Evolutionary conservation across 148 eudicot species (phyloP).

Genomic region (Beta vulgaris): DNA sequence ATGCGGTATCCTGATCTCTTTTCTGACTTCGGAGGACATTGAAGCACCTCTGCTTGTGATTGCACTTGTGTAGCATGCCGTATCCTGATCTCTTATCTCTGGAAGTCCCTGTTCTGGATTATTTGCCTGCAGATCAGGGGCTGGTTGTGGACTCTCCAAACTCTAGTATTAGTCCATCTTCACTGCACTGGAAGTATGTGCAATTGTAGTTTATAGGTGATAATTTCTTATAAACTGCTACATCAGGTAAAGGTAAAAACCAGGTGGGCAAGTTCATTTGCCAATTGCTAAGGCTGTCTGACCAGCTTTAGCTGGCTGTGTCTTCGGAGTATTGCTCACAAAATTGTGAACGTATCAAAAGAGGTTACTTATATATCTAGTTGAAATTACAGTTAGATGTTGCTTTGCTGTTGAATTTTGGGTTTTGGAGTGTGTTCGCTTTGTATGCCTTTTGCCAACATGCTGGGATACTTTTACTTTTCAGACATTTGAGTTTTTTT

Average conservation of each 20-base stretch:
- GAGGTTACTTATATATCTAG: slow-evolving; percentile 12
- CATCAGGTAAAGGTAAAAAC: not conserved
- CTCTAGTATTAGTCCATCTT: not conserved
- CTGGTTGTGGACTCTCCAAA: not conserved
- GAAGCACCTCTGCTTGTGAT: slow-evolving; percentile 1
- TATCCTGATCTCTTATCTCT: not conserved
- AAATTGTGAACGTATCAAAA: not conserved
- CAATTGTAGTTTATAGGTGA: not conserved
- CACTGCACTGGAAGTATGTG: not conserved
- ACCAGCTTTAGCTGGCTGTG: not conserved
- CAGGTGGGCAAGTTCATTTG: not conserved
- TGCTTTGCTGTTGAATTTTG: not conserved
- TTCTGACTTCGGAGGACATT: not conserved
- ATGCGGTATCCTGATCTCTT: not conserved
- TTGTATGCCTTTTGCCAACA: not conserved
- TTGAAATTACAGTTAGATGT: not conserved
- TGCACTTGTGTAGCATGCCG: slow-evolving; percentile 6
- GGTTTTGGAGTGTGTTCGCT: not conserved
- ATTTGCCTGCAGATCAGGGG: not conserved
- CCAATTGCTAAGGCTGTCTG: not conserved
- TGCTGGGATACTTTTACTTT: not conserved
- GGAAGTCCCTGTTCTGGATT: not conserved
- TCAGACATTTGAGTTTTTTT: not conserved
- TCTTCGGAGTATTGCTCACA: not conserved
- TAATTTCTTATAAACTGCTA: not conserved